These are phyloP conservation scores for Byssoonygena ceratinophila DNA, from an alignment of 2,329 filamentous ascomycete species.

Conservation along the genomic window DNA sequence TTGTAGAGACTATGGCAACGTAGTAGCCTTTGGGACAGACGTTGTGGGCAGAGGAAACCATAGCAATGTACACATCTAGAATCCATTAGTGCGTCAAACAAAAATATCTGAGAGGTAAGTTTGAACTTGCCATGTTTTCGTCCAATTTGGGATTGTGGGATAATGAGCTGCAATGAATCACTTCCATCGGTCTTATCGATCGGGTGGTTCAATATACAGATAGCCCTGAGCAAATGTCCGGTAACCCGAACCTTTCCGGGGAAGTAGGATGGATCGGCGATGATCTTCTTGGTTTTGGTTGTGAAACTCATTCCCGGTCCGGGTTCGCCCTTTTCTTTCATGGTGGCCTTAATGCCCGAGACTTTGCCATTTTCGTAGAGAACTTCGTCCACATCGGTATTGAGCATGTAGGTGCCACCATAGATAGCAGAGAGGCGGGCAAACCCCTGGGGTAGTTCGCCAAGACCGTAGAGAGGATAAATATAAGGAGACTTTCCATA, in stretches of 20 bases:
- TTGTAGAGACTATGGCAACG: constrained; percentile 95
- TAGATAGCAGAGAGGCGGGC: constrained; percentile 96
- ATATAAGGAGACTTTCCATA: constrained; percentile 99
- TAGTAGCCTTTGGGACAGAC: constrained; percentile 99
- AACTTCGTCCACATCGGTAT: constrained; percentile 85
- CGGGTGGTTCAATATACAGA: constrained; percentile 95
- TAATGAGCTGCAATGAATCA: constrained; percentile 91
- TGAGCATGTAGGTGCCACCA: constrained; percentile 98
- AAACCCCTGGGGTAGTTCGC: constrained; percentile 94
- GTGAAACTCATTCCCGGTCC: constrained; percentile 75
- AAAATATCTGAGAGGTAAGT: not conserved
- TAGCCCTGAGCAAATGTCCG: constrained; percentile 86
- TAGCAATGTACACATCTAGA: constrained; percentile 87
- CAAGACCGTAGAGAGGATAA: constrained; percentile 95
- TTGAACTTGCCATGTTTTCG: constrained; percentile 72
- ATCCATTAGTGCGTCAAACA: not conserved
- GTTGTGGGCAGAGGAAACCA: constrained; percentile 91
- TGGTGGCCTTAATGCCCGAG: constrained; percentile 93
- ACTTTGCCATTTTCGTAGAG: constrained; percentile 72
- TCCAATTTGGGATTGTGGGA: constrained; percentile 93
- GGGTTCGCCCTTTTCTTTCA: constrained; percentile 72
- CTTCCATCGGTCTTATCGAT: constrained; percentile 77
- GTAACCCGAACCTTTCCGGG: constrained; percentile 74
- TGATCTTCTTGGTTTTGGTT: constrained; percentile 91
- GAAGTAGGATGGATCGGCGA: constrained; percentile 97